phyloP scores from a whole-genome alignment of 495 filamentous ascomycete species.

The Trichoderma asperelloides region DNA sequence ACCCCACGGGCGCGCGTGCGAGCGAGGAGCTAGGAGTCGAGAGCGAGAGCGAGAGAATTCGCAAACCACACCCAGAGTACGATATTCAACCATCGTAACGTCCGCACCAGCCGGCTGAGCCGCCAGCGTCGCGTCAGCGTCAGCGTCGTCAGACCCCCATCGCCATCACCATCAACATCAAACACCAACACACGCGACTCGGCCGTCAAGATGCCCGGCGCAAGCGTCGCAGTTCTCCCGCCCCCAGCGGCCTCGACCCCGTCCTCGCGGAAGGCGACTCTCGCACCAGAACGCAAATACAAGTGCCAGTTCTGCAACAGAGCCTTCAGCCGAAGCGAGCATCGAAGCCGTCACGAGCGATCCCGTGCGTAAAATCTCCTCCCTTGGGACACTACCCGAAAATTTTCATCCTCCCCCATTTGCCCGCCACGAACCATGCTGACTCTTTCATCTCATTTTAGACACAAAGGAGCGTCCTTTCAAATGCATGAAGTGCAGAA shows the following conservation, averaged over 20 bases:
- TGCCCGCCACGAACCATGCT: background rate
- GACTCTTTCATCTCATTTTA: conserved; percentile 35
- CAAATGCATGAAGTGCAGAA: conserved; percentile 95
- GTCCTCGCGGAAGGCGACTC: conserved; percentile 48
- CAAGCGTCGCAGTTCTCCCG: conserved; percentile 52
- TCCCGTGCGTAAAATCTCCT: conserved; percentile 70
- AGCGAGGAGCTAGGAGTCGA: conserved; percentile 28
- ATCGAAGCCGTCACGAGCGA: conserved; percentile 92
- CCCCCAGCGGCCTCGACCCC: conserved; percentile 51
- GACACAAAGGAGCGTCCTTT: conserved; percentile 88
- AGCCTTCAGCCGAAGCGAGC: conserved; percentile 94
- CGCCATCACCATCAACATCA: conserved; percentile 21
- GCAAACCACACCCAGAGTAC: background rate
- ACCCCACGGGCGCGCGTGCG: conserved; percentile 46
- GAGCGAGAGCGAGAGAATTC: conserved; percentile 7
- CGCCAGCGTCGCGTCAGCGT: conserved; percentile 22
- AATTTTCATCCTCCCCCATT: conserved; percentile 13
- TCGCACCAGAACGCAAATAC: conserved; percentile 90
- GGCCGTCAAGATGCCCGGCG: conserved; percentile 49
- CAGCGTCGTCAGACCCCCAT: conserved; percentile 15
- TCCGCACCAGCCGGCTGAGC: conserved; percentile 4
- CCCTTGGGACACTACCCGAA: background rate
- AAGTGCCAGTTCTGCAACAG: conserved; percentile 98
- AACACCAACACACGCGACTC: conserved; percentile 31
- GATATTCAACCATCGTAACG: conserved; percentile 12